A percentile compares a stretch with the other conserved stretches of the same genome.
Conservation (phyloP, 2,329 filamentous ascomycete genomes). For the Aspergillus arachidicola region DNA sequence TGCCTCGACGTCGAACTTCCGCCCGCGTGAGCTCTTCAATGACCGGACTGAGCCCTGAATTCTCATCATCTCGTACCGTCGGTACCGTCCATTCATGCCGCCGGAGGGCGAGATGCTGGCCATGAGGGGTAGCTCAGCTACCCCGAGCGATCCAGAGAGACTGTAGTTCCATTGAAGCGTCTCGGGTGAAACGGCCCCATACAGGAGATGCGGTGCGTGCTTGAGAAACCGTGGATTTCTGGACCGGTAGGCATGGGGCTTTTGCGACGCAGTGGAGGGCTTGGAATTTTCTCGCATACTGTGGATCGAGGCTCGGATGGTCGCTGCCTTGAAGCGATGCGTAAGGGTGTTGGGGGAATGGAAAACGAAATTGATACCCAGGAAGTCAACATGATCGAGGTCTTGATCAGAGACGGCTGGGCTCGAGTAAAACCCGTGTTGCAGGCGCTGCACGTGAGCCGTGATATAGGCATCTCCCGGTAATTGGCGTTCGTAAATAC, state of each 20-base stretch:
- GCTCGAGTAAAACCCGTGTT: slow-evolving; percentile 52
- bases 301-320: slow-evolving; percentile 42
- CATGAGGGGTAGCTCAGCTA: slow-evolving; percentile 48
- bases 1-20: slow-evolving; percentile 45
- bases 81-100: slow-evolving; percentile 45
- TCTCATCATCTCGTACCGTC: slow-evolving; percentile 53
- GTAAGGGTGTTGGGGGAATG: slow-evolving; percentile 46
- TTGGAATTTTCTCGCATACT: slow-evolving; percentile 8
- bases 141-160: slow-evolving; percentile 49
- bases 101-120: slow-evolving; percentile 48
- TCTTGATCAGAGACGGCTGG: slow-evolving; percentile 45
- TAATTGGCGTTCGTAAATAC: slow-evolving; percentile 53
- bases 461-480: slow-evolving; percentile 54
- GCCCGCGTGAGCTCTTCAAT: slow-evolving; percentile 37
- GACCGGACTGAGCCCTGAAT: slow-evolving; percentile 52
- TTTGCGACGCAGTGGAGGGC: not conserved
- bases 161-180: slow-evolving; percentile 54
- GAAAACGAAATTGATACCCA: slow-evolving; percentile 54
- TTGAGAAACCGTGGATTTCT: slow-evolving; percentile 49
- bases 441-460: slow-evolving; percentile 53
- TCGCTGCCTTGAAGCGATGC: slow-evolving; percentile 53
- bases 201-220: slow-evolving; percentile 55
- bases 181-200: slow-evolving; percentile 50
- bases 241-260: slow-evolving; percentile 16
- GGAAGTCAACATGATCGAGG: slow-evolving; percentile 51